Conservation (phyloP, 768 basidiomycete species). For the Amanita muscaria region DNA sequence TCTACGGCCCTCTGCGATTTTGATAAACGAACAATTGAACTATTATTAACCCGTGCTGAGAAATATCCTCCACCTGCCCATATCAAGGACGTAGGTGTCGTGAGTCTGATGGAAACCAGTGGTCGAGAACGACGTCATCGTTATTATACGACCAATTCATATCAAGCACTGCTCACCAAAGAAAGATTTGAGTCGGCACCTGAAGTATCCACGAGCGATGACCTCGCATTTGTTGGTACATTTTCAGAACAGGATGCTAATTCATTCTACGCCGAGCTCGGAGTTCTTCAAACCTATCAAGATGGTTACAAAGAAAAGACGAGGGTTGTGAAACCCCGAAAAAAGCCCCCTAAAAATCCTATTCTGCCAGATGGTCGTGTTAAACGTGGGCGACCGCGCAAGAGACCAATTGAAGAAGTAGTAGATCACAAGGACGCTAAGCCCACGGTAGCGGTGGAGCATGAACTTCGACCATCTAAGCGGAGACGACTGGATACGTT, state of each 20-base stretch:
- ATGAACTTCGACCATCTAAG: neutral
- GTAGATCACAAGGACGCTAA: conserved; percentile 14
- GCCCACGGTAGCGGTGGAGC: neutral
- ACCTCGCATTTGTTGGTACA: conserved; percentile 43
- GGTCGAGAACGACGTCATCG: conserved; percentile 84
- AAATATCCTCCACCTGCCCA: conserved; percentile 58
- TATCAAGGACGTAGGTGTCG: conserved; percentile 61
- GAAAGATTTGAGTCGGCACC: conserved; percentile 55
- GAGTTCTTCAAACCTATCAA: conserved; percentile 35
- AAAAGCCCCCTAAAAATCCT: conserved; percentile 33
- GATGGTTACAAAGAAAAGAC: conserved; percentile 38
- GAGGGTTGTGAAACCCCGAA: conserved; percentile 25
- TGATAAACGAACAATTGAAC: conserved; percentile 76
- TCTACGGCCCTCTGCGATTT: conserved; percentile 55
- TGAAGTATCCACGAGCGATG: conserved; percentile 34
- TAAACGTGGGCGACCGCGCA: conserved; percentile 47
- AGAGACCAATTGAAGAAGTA: conserved; percentile 17
- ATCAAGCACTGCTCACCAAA: conserved; percentile 48
- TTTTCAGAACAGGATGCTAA: conserved; percentile 37
- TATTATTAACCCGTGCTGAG: conserved; percentile 64
- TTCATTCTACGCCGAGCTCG: conserved; percentile 46
- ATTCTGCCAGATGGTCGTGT: conserved; percentile 40
- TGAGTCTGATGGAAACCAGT: conserved; percentile 68
- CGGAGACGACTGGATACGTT: neutral
- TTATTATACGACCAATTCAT: conserved; percentile 70